Evolutionary conservation across 1,139 yeast genomes (phyloP).

Genomic region (Hanseniaspora gamundiae): DNA sequence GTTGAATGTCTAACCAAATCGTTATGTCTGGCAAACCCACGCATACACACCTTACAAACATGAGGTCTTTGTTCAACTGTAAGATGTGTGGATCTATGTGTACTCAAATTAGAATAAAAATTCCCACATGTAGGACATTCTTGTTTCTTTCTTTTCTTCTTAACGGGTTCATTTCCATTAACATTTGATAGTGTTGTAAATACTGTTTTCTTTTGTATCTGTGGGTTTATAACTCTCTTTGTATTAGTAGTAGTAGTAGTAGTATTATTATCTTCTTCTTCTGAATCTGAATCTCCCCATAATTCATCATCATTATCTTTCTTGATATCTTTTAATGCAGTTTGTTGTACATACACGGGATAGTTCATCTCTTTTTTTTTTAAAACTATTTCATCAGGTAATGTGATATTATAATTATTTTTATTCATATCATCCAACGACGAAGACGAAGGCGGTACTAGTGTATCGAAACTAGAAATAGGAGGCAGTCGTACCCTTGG

Average conservation of each 20-base stretch:
- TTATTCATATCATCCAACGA: no score
- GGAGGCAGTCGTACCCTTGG: slow-evolving; percentile 5
- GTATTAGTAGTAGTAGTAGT: no score
- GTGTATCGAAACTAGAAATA: slow-evolving; percentile 5
- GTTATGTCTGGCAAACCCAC: slow-evolving; percentile 83
- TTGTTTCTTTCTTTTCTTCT: slow-evolving; percentile 56
- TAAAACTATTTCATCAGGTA: not conserved
- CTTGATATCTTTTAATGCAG: no score
- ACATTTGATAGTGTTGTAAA: not conserved
- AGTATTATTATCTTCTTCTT: no score
- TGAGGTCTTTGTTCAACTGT: slow-evolving; percentile 68
- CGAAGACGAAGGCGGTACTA: not conserved
- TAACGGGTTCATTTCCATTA: no score
- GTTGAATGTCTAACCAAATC: slow-evolving; percentile 76
- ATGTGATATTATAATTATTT: no score
- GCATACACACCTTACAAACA: slow-evolving; percentile 59
- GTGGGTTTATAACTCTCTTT: no score
- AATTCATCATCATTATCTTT: no score
- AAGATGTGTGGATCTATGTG: slow-evolving; percentile 75
- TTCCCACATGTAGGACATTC: slow-evolving; percentile 76
- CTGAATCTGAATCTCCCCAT: no score
- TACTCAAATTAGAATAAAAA: slow-evolving; percentile 68
- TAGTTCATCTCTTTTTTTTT: no score
- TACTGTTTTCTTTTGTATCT: not conserved
- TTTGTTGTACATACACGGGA: not conserved